Evolutionary conservation across 2,329 filamentous ascomycete genomes (phyloP), one percentile per base, ranked within the genome.

Genomic region (Chalaropsis ovoidea): DNA sequence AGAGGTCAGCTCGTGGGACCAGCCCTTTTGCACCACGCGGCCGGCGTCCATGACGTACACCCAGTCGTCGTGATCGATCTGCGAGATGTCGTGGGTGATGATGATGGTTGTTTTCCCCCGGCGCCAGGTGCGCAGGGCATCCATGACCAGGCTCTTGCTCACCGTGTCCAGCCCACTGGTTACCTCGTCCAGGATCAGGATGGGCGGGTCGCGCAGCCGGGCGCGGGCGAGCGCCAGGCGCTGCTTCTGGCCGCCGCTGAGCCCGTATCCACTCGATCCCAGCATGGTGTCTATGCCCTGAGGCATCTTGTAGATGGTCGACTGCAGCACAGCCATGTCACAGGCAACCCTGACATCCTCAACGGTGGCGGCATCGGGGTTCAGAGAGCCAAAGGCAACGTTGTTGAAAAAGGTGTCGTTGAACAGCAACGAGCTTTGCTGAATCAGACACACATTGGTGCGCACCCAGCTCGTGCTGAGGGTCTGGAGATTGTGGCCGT

Each of bases 221-320:
- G 91, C 89, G 69, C 92, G 81, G 1, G 92, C 91, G 42, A 97
- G 79, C 0, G 89, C 88, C 61, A 96, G 78, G 63, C 90, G 81
- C 73, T 96, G 92, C 67, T 81, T 86, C 74, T 97, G 90, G 0
- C 93, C 93, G 8, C 91, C 92, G 69, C 90, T 95, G 49, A 96
- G 77, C 42, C 82, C 82, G 0, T 88, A 89, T n/a, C 84, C 84
- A 17, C 61, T 54, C n/a, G 63, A 45, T 0, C 89, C 90, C 6
- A 96, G 80, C 1, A 81, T 71, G 0, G 92, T 96, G 19, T 90
- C 78, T 0, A 93, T 74, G 0, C 89, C 89, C 0, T 86, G 70
- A 0, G 89, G 87, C 62, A 96, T 79, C 27, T 79, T 77, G 0
- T 78, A 73, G 11, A 96, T 78, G 0, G 86, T 88, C 1, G 83